phyloP scores from a whole-genome alignment of 2,329 filamentous ascomycete species.

The Didymella pinodella region DNA sequence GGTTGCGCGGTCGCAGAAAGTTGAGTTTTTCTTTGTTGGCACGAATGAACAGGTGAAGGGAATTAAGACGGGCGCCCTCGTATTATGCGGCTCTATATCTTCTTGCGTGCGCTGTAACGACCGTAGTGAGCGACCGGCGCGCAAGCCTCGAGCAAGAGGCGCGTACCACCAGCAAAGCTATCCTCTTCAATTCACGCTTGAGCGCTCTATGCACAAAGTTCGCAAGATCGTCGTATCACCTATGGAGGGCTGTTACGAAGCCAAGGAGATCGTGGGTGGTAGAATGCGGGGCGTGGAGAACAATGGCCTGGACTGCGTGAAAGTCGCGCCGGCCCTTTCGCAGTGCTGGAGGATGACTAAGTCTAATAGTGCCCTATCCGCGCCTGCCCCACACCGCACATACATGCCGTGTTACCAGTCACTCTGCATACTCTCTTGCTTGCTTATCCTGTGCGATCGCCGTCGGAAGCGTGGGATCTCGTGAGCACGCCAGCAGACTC shows the following conservation, averaged over 20 bases:
- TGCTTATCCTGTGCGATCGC: slow-evolving; percentile 27
- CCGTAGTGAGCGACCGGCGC: slow-evolving; percentile 30
- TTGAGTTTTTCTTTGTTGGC: slow-evolving; percentile 25
- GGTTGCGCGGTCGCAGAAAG: slow-evolving; percentile 14
- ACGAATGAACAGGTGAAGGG: slow-evolving; percentile 24
- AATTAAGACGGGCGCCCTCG: slow-evolving; percentile 23
- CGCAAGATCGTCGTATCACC: slow-evolving; percentile 27
- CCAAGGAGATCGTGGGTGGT: slow-evolving; percentile 22
- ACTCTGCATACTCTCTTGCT: slow-evolving; percentile 28
- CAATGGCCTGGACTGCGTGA: slow-evolving; percentile 8
- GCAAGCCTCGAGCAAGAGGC: slow-evolving; percentile 37
- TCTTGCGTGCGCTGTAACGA: slow-evolving; percentile 32
- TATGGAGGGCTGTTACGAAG: slow-evolving; percentile 23
- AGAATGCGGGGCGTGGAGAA: slow-evolving; percentile 23
- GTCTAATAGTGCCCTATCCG: slow-evolving; percentile 2
- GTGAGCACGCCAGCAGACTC: slow-evolving; percentile 14
- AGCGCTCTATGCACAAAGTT: slow-evolving; percentile 40
- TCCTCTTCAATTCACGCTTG: slow-evolving; percentile 27
- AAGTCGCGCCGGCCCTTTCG: slow-evolving; percentile 14
- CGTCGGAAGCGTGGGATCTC: slow-evolving; percentile 23
- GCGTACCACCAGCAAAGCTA: slow-evolving; percentile 42
- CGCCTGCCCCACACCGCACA: slow-evolving; percentile 30
- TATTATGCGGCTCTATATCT: slow-evolving; percentile 39
- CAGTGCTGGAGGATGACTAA: background rate
- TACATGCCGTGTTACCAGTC: slow-evolving; percentile 40